phyloP scores from a whole-genome alignment of 169 alveolate genomes.

The Plasmodium falciparum region DNA sequence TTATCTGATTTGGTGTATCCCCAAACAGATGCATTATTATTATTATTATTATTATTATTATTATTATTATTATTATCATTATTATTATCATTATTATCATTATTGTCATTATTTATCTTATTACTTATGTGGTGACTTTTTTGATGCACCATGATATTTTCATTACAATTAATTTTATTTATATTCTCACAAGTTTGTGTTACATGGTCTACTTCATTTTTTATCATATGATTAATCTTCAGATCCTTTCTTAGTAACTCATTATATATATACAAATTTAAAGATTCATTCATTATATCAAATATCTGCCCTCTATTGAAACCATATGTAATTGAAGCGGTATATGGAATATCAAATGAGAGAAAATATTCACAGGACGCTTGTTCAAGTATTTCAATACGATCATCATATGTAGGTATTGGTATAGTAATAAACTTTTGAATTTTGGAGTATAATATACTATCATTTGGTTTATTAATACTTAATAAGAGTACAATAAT shows the following conservation, averaged over 20 bases:
- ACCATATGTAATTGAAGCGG: conserved; percentile 67
- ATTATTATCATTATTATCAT: neutral
- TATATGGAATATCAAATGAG: conserved; percentile 22
- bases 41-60: neutral
- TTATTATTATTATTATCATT: neutral
- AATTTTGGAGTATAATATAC: conserved; percentile 44
- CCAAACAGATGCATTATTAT: neutral
- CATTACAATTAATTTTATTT: neutral
- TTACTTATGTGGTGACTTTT: neutral
- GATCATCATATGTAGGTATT: conserved; percentile 69
- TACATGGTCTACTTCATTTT: neutral
- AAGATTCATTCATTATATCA: conserved; percentile 42
- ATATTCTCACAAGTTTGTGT: neutral
- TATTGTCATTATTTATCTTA: neutral
- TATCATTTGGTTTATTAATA: conserved; percentile 68
- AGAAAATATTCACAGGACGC: conserved; percentile 8
- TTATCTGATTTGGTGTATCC: neutral
- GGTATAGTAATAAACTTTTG: conserved; percentile 63
- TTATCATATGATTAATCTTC: neutral
- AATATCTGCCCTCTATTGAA: conserved; percentile 58
- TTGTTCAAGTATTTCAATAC: conserved; percentile 46
- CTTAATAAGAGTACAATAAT: conserved; percentile 50
- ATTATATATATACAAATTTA: conserved; percentile 37
- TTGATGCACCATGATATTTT: neutral
- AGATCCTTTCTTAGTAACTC: neutral